phyloP scores from a whole-genome alignment of 305 asterid genomes.

The Coffea humblotiana region DNA sequence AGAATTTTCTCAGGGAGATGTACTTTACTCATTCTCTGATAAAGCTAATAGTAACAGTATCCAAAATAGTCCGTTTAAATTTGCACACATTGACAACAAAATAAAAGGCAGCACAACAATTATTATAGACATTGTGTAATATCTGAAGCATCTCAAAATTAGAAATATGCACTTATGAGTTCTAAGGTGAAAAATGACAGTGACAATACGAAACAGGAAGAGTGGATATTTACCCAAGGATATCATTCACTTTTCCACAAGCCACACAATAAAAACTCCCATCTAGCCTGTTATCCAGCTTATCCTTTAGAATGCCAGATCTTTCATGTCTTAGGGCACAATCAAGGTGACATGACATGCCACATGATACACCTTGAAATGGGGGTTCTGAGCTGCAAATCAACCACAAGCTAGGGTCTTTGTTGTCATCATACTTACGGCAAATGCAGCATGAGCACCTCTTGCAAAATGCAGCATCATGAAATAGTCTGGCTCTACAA shows the following conservation, averaged over 20 bases:
- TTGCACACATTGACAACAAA: neutral
- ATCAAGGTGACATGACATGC: slow-evolving; percentile 94
- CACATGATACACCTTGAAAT: slow-evolving; percentile 66
- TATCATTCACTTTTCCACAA: slow-evolving; percentile 86
- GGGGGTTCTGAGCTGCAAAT: slow-evolving; percentile 88
- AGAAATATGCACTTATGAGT: neutral
- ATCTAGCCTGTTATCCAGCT: slow-evolving; percentile 53
- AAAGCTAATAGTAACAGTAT: neutral
- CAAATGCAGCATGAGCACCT: slow-evolving; percentile 99
- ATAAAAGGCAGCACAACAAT: neutral
- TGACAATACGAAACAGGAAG: slow-evolving; percentile 4
- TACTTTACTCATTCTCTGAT: too few species aligned
- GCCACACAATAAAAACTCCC: slow-evolving; percentile 79
- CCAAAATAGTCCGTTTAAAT: neutral
- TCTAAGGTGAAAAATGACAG: neutral
- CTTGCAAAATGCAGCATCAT: slow-evolving; percentile 65
- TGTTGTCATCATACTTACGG: slow-evolving; percentile 76
- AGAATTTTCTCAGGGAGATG: neutral
- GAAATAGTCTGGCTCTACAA: slow-evolving; percentile 68
- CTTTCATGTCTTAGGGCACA: slow-evolving; percentile 68
- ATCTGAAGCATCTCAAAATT: neutral
- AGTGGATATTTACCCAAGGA: slow-evolving; percentile 57
- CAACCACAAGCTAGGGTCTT: slow-evolving; percentile 95
- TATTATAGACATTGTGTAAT: neutral
- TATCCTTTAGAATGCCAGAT: slow-evolving; percentile 59